Evolutionary conservation across 305 asterid species (phyloP).

Genomic region (Fraxinus sp.): DNA sequence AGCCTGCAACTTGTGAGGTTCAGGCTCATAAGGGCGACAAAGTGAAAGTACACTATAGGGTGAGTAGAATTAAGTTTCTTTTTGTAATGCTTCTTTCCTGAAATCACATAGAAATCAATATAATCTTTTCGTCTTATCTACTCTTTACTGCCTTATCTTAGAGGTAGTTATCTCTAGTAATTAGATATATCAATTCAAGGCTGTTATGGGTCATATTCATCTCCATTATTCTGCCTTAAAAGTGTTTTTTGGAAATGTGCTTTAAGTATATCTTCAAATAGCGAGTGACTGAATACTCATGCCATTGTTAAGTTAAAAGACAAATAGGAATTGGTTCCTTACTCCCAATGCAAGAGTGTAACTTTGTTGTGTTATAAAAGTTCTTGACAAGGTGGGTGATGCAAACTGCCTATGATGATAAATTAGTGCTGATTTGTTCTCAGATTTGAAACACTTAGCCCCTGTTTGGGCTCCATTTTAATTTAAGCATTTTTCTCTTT

Average conservation of each 20-base stretch:
- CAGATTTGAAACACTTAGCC: not conserved
- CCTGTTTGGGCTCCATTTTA: no score
- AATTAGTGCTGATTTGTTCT: not conserved
- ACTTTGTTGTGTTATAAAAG: not conserved
- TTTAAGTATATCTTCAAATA: not conserved
- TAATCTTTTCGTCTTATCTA: not conserved
- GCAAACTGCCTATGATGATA: not conserved
- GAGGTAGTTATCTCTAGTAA: not conserved
- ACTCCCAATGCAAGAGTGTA: not conserved
- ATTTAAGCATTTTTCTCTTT: no score
- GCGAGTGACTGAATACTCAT: not conserved
- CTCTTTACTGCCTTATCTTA: slow-evolving; percentile 2
- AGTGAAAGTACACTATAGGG: slow-evolving; percentile 90
- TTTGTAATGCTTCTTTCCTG: not conserved
- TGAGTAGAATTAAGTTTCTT: slow-evolving; percentile 33
- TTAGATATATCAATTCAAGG: not conserved
- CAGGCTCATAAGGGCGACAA: slow-evolving; percentile 94
- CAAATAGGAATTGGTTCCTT: not conserved
- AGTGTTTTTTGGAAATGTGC: not conserved
- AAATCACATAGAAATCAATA: not conserved
- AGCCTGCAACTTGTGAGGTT: slow-evolving; percentile 74
- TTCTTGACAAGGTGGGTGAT: not conserved
- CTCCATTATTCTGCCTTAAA: not conserved
- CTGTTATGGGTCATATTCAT: not conserved
- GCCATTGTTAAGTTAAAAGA: not conserved